Percentiles rank a stretch among this genome's conserved stretches.
These are phyloP conservation scores for Juglanconis oblonga DNA, from an alignment of 2,329 filamentous ascomycete genomes.

Conservation along the genomic window DNA sequence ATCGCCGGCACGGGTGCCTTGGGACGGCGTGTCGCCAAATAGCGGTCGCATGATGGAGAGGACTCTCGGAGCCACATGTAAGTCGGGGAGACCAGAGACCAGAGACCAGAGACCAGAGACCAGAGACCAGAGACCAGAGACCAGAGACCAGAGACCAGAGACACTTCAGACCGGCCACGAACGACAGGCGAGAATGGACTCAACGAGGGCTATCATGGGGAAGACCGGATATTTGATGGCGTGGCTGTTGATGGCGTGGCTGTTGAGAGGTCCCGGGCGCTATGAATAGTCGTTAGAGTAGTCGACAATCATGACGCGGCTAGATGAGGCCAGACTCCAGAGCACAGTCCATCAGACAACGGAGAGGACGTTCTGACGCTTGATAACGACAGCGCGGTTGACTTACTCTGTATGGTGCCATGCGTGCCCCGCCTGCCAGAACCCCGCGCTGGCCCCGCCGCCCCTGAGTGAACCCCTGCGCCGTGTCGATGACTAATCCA, in stretches of 20 bases:
- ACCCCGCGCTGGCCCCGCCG: constrained; percentile 1
- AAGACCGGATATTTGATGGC: not conserved
- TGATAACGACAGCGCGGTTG: no score
- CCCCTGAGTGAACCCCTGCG: not conserved
- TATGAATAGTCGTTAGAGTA: not conserved
- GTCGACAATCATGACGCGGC: not conserved
- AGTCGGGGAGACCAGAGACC: not conserved
- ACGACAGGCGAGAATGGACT: not conserved
- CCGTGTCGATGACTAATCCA: no score
- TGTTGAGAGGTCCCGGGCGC: not conserved
- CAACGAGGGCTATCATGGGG: constrained; percentile 10
- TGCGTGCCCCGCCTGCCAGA: not conserved
- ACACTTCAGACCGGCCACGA: not conserved
- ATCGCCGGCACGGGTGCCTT: constrained; percentile 37
- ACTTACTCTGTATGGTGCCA: no score
- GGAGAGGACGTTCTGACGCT: not conserved
- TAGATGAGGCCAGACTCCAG: not conserved
- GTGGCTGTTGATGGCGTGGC: not conserved
- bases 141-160: not conserved
- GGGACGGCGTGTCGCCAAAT: constrained; percentile 41
- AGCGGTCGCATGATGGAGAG: constrained; percentile 40
- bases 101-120: not conserved
- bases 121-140: not conserved
- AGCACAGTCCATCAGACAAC: not conserved
- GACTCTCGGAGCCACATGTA: constrained; percentile 14